phyloP scores from a whole-genome alignment of 2,329 filamentous ascomycete species.

The Hypocreales sp. region DNA sequence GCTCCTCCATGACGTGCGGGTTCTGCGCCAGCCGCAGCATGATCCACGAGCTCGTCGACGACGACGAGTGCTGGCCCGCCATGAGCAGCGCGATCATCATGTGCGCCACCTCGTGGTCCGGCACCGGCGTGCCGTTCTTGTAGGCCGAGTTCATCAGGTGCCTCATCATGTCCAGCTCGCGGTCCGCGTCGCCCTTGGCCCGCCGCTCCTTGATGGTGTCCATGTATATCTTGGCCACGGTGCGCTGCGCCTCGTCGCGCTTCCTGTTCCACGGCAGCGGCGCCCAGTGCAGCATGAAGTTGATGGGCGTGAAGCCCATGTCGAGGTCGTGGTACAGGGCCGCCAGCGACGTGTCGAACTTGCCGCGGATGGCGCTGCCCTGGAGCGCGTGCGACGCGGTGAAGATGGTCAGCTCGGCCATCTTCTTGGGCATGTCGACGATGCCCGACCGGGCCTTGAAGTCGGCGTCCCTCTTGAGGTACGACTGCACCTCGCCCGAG shows the following conservation, averaged over 20 bases:
- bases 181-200: conserved; percentile 29
- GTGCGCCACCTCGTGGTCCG: conserved; percentile 73
- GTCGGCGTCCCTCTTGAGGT: conserved; percentile 48
- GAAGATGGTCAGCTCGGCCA: conserved; percentile 82
- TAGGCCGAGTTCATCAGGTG: conserved; percentile 75
- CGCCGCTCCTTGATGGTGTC: conserved; percentile 65
- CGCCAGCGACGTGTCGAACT: conserved; percentile 68
- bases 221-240: conserved; percentile 69
- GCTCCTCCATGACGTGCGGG: conserved; percentile 64
- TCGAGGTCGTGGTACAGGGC: conserved; percentile 78
- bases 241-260: conserved; percentile 65
- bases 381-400: conserved; percentile 77
- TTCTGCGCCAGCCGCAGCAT: conserved; percentile 64
- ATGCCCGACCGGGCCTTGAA: conserved; percentile 56
- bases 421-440: conserved; percentile 56
- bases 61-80: conserved; percentile 82
- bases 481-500: conserved; percentile 55
- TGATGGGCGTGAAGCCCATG: conserved; percentile 78
- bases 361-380: conserved; percentile 65
- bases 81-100: conserved; percentile 92
- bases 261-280: conserved; percentile 78
- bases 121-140: conserved; percentile 66
- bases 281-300: conserved; percentile 81
- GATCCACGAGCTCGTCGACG: conserved; percentile 74
- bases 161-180: conserved; percentile 68